These are phyloP conservation scores for Mycena venus DNA, from an alignment of 768 basidiomycete species.

Conservation along the genomic window DNA sequence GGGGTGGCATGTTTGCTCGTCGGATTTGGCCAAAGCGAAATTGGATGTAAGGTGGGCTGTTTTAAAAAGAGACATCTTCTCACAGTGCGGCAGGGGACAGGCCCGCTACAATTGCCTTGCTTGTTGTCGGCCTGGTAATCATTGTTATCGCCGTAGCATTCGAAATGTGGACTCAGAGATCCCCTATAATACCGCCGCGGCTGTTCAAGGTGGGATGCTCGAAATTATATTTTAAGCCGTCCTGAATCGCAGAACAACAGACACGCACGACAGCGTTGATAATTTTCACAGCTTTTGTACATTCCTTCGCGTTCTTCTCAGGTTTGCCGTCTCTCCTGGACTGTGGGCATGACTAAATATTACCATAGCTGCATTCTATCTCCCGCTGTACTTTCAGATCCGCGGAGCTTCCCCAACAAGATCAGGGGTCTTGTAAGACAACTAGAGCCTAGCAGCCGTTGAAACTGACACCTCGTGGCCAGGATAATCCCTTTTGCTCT, in stretches of 20 bases:
- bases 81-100: slow-evolving; percentile 61
- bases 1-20: slow-evolving; percentile 78
- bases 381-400: slow-evolving; percentile 85
- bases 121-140: slow-evolving; percentile 67
- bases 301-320: slow-evolving; percentile 73
- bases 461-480: not conserved
- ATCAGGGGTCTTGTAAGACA: slow-evolving; percentile 71
- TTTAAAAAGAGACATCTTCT: not conserved
- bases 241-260: slow-evolving; percentile 44
- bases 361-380: slow-evolving; percentile 67
- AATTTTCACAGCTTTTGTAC: slow-evolving; percentile 70
- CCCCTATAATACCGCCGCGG: slow-evolving; percentile 81
- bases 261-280: slow-evolving; percentile 81
- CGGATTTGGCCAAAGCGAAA: slow-evolving; percentile 80
- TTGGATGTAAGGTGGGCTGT: slow-evolving; percentile 61
- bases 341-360: not conserved
- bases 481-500: slow-evolving; percentile 85
- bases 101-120: slow-evolving; percentile 70
- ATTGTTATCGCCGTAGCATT: slow-evolving; percentile 67
- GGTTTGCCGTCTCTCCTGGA: slow-evolving; percentile 42
- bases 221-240: not conserved
- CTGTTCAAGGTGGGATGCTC: slow-evolving; percentile 68
- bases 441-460: not conserved
- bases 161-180: slow-evolving; percentile 71
- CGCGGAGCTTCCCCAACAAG: slow-evolving; percentile 80